These are phyloP conservation scores for Tympanopsis confertula DNA, from an alignment of 2,329 filamentous ascomycete genomes.

Conservation along the genomic window DNA sequence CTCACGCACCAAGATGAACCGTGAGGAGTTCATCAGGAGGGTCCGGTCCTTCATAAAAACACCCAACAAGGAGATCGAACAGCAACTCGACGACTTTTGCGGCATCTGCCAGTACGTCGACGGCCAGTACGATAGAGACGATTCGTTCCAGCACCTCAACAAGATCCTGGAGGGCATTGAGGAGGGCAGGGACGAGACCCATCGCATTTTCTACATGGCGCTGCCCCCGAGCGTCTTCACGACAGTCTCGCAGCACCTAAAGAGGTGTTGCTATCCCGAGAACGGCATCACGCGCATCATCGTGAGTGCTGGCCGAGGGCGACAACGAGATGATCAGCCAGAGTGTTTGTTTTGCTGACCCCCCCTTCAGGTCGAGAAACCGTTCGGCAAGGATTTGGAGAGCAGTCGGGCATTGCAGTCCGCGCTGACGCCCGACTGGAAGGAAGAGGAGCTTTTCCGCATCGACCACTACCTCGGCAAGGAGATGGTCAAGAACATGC, in stretches of 20 bases:
- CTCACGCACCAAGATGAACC: slow-evolving; percentile 99
- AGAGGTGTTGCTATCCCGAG: slow-evolving; percentile 90
- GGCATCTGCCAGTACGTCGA: slow-evolving; percentile 82
- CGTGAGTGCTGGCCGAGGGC: slow-evolving; percentile 37
- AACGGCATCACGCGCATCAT: slow-evolving; percentile 88
- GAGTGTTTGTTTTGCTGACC: slow-evolving; percentile 10
- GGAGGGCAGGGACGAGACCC: slow-evolving; percentile 67
- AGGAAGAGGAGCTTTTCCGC: slow-evolving; percentile 95
- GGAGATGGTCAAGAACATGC: slow-evolving; percentile 99
- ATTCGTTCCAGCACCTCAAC: slow-evolving; percentile 77
- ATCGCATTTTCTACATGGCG: slow-evolving; percentile 98
- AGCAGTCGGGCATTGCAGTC: slow-evolving; percentile 92
- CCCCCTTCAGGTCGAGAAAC: slow-evolving; percentile 76
- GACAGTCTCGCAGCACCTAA: slow-evolving; percentile 90
- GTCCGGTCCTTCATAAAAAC: slow-evolving; percentile 99
- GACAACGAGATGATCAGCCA: not conserved
- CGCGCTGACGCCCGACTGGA: slow-evolving; percentile 94
- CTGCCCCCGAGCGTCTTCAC: slow-evolving; percentile 96
- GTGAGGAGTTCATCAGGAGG: slow-evolving; percentile 83
- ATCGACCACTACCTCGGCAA: slow-evolving; percentile 99
- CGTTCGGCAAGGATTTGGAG: slow-evolving; percentile 90
- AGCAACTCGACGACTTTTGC: slow-evolving; percentile 86
- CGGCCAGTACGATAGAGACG: slow-evolving; percentile 96
- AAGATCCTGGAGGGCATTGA: slow-evolving; percentile 80
- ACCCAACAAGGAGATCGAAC: slow-evolving; percentile 91